phyloP scores from a whole-genome alignment of 2,329 filamentous ascomycete genomes.

The Ophiosphaerella narmari region DNA sequence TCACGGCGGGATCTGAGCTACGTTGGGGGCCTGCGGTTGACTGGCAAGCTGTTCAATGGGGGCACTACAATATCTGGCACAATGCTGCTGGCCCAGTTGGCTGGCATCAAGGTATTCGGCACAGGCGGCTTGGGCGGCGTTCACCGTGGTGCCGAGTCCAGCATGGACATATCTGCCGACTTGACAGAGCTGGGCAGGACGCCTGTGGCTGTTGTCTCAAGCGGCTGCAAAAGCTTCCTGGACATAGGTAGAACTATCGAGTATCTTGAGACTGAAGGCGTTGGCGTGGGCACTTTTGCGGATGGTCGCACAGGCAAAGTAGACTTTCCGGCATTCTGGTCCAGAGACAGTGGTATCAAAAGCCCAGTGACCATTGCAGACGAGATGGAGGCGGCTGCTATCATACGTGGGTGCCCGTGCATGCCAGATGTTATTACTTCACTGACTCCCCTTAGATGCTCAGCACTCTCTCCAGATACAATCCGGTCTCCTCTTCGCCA shows the following conservation, averaged over 20 bases:
- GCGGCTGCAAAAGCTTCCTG: slow-evolving; percentile 94
- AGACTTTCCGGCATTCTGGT: slow-evolving; percentile 93
- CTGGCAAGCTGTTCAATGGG: slow-evolving; percentile 74
- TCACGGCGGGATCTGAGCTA: slow-evolving; percentile 87
- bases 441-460: slow-evolving; percentile 57
- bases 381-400: slow-evolving; percentile 84
- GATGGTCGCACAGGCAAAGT: slow-evolving; percentile 74
- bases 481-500: slow-evolving; percentile 85
- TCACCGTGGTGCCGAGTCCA: slow-evolving; percentile 82
- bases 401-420: slow-evolving; percentile 64
- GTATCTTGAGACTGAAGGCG: slow-evolving; percentile 73
- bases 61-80: slow-evolving; percentile 94
- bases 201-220: slow-evolving; percentile 83
- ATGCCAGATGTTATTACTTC: neutral
- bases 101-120: slow-evolving; percentile 89
- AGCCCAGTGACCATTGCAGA: slow-evolving; percentile 77
- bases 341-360: slow-evolving; percentile 78
- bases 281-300: slow-evolving; percentile 85
- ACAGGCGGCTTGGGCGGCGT: slow-evolving; percentile 95
- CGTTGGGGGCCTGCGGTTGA: slow-evolving; percentile 72
- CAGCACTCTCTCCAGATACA: slow-evolving; percentile 73
- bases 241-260: slow-evolving; percentile 91
- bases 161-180: slow-evolving; percentile 94
- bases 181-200: slow-evolving; percentile 91
- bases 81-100: slow-evolving; percentile 84